Evolutionary conservation across 495 filamentous ascomycete species (phyloP).

Genomic region (Hypoxylon trugodes): DNA sequence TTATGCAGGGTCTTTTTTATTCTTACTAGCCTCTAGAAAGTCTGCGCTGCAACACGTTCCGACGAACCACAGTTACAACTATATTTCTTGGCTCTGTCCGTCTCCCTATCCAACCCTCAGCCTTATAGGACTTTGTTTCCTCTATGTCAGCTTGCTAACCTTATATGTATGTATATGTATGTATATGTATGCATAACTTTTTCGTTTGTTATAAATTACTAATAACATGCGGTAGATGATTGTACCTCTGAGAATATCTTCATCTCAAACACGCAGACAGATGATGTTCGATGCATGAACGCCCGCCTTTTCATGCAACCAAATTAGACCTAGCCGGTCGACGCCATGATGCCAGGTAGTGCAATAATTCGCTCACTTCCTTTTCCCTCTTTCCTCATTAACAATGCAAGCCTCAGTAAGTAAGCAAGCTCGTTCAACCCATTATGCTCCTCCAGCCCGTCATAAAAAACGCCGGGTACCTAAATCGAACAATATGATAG

Average conservation of each 20-base stretch:
- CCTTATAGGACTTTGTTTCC: no score
- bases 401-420: constrained; percentile 4
- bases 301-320: constrained; percentile 21
- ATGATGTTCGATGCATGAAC: constrained; percentile 12
- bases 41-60: constrained; percentile 3
- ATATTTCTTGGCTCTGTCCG: not conserved
- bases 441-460: constrained; percentile 12
- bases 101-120: not conserved
- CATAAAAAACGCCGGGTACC: constrained; percentile 10
- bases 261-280: not conserved
- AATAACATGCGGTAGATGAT: constrained; percentile 1
- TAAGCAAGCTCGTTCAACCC: not conserved
- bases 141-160: not conserved
- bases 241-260: constrained; percentile 5
- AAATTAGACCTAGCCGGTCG: constrained; percentile 16
- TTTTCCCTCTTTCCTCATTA: not conserved
- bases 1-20: constrained; percentile 17
- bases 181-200: no score
- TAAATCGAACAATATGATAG: constrained; percentile 4
- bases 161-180: not conserved
- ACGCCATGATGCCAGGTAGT: constrained; percentile 19
- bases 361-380: constrained; percentile 1
- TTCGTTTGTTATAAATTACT: not conserved
- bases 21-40: not conserved
- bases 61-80: no score